Percentiles rank a stretch among this genome's conserved stretches.
These are phyloP conservation scores for Chiua sp. DNA, from an alignment of 1,284 basidiomycete genomes.

Conservation along the genomic window DNA sequence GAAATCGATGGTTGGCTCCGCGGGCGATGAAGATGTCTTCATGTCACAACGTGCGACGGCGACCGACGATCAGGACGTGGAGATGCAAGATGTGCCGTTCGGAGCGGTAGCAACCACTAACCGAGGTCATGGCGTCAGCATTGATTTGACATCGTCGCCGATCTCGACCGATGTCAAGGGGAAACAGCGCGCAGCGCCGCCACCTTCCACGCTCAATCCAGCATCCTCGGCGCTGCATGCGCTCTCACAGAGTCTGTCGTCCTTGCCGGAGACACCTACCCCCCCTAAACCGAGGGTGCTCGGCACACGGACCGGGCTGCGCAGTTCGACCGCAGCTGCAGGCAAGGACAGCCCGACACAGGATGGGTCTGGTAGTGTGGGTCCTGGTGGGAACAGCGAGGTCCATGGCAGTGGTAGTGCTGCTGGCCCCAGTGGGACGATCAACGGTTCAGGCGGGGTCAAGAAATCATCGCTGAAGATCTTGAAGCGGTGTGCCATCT, in stretches of 20 bases:
- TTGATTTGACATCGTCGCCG: conserved; percentile 26
- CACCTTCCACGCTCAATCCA: conserved; percentile 50
- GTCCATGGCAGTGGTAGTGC: conserved; percentile 17
- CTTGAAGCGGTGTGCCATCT: conserved; percentile 82
- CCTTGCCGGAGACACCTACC: conserved; percentile 46
- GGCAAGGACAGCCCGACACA: conserved; percentile 38
- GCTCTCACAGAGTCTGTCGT: conserved; percentile 59
- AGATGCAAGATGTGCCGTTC: conserved; percentile 1
- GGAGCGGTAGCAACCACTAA: not conserved
- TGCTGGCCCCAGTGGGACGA: conserved; percentile 21
- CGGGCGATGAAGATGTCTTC: conserved; percentile 38
- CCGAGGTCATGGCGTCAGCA: not conserved
- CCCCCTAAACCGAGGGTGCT: conserved; percentile 43
- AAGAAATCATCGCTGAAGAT: conserved; percentile 45
- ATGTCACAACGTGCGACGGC: not conserved
- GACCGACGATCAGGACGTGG: not conserved
- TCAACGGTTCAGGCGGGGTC: conserved; percentile 24
- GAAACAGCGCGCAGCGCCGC: conserved; percentile 28
- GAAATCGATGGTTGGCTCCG: conserved; percentile 1
- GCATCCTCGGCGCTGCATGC: conserved; percentile 64
- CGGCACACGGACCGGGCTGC: conserved; percentile 38
- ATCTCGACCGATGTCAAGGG: conserved; percentile 31
- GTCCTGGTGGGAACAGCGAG: conserved; percentile 13
- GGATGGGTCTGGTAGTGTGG: conserved; percentile 22
- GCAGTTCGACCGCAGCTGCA: conserved; percentile 41